phyloP scores from a whole-genome alignment of 208 protist genomes.

The Leishmania gerbilli region DNA sequence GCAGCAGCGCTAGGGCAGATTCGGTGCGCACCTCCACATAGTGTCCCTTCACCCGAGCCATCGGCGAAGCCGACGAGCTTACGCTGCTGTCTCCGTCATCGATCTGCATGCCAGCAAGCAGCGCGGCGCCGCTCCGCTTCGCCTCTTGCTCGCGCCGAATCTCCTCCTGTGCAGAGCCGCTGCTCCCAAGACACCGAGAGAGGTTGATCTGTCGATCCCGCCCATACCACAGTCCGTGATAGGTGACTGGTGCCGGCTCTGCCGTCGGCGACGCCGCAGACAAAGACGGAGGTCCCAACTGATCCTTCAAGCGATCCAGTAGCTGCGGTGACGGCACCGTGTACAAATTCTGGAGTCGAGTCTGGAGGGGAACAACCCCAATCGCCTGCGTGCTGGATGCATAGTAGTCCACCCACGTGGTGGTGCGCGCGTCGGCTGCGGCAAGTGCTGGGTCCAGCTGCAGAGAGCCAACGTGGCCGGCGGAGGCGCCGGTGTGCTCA shows the following conservation, averaged over 20 bases:
- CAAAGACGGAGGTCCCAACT: neutral
- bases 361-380: constrained; percentile 4
- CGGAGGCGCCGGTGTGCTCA: neutral
- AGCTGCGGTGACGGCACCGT: constrained; percentile 20
- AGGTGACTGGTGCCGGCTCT: neutral
- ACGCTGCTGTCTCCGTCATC: neutral
- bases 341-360: constrained; percentile 21
- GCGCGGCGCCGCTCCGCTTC: neutral
- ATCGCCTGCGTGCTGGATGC: constrained; percentile 27
- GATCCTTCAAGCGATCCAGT: constrained; percentile 5
- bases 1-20: constrained; percentile 20
- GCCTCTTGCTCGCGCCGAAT: constrained; percentile 19
- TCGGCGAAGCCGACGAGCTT: neutral
- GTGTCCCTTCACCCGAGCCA: neutral
- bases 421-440: neutral
- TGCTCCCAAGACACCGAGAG: neutral
- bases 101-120: neutral
- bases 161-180: constrained; percentile 13
- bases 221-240: constrained; percentile 14
- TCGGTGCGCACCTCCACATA: neutral
- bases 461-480: neutral
- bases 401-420: constrained; percentile 17
- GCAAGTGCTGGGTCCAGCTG: neutral
- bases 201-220: neutral
- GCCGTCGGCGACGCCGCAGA: neutral